Conservation (phyloP, 129 eudicot species). For the Helichrysum umbraculigerum region DNA sequence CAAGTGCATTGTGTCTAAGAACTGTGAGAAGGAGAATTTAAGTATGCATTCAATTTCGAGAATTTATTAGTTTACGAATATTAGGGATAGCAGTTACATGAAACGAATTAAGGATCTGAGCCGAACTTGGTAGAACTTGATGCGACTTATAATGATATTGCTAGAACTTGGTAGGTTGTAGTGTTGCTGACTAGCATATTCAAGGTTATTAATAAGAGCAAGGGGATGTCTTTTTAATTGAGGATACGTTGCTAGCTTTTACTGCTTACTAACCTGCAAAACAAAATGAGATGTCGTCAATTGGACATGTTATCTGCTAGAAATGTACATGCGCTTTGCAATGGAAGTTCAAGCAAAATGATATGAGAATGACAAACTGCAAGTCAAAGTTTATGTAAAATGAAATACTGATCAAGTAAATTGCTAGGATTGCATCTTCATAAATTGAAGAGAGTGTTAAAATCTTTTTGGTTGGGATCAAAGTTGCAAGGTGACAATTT, state of each 20-base stretch:
- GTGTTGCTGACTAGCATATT: conserved; percentile 1
- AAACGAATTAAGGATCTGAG: not conserved
- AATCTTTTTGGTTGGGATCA: not conserved
- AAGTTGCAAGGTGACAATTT: not conserved
- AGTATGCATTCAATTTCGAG: not conserved
- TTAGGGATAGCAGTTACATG: not conserved
- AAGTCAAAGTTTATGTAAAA: too few species aligned
- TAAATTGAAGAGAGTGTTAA: not conserved
- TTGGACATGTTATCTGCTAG: not conserved
- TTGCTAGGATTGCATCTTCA: not conserved
- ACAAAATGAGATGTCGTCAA: conserved; percentile 1
- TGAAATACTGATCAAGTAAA: not conserved
- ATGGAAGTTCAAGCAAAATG: not conserved
- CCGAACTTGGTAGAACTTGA: not conserved
- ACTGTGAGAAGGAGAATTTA: not conserved
- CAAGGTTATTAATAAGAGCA: not conserved
- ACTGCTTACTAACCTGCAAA: not conserved
- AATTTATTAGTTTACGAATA: not conserved
- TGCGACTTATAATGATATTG: not conserved
- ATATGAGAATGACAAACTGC: not conserved
- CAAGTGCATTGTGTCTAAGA: not conserved
- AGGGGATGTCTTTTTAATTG: conserved; percentile 2
- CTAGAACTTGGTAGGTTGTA: not conserved
- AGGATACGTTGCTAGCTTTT: not conserved
- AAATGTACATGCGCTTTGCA: not conserved